These are phyloP conservation scores for Mrakia frigida DNA, from an alignment of 768 basidiomycete species.

Conservation along the genomic window DNA sequence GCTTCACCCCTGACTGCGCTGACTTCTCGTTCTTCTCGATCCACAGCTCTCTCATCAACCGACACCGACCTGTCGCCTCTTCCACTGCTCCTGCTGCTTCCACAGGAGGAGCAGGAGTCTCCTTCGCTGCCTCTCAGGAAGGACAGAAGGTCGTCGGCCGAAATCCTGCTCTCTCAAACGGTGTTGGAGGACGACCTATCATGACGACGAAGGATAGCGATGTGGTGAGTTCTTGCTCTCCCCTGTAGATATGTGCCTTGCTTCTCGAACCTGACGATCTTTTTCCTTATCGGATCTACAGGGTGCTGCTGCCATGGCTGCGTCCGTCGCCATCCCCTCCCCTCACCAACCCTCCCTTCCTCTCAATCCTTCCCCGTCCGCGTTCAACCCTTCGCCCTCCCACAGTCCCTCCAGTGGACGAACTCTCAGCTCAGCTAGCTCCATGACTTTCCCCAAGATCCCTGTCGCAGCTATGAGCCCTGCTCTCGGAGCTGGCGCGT, in stretches of 20 bases:
- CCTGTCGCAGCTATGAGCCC: not conserved
- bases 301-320: conserved; percentile 16
- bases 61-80: conserved; percentile 7
- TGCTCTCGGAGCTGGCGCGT: not conserved
- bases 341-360: not conserved
- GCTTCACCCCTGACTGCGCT: not conserved
- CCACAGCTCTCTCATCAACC: conserved; percentile 6
- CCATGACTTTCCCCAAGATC: conserved; percentile 11
- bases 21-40: not conserved
- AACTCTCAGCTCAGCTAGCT: not conserved
- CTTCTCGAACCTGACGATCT: not conserved
- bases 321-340: not conserved
- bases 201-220: conserved; percentile 19
- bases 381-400: conserved; percentile 7
- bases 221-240: not conserved
- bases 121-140: conserved; percentile 3
- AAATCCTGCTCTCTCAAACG: not conserved
- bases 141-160: conserved; percentile 13
- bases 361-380: conserved; percentile 4
- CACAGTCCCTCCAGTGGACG: not conserved
- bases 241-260: not conserved
- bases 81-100: not conserved
- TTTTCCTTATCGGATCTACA: not conserved
- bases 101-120: not conserved
- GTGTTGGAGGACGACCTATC: conserved; percentile 3